A percentile compares a stretch with the other conserved stretches of the same genome.
Conservation (phyloP, 169 alveolate genomes). For the Plasmodium cynomolgi region DNA sequence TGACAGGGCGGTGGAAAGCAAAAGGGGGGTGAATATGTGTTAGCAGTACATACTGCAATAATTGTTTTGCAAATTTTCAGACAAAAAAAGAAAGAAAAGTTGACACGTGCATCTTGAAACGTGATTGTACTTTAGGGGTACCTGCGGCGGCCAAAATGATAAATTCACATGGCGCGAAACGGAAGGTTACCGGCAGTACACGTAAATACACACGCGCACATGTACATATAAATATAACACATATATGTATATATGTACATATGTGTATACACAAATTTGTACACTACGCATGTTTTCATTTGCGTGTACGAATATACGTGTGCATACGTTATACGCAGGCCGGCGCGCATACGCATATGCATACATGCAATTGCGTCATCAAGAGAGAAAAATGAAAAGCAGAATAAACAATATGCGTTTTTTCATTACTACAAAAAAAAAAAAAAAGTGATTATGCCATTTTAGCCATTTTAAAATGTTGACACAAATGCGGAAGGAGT, state of each 20-base stretch:
- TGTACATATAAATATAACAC: background rate
- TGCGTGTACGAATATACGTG: background rate
- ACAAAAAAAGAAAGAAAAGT: background rate
- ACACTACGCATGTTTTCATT: background rate
- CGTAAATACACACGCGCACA: background rate
- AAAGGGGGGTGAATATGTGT: background rate
- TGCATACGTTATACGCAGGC: background rate
- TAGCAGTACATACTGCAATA: background rate
- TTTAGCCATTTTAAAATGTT: slow-evolving; percentile 5
- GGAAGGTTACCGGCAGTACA: background rate
- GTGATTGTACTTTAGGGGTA: background rate
- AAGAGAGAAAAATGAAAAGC: background rate
- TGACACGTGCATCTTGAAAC: background rate
- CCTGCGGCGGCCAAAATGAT: background rate
- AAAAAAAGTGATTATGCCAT: background rate
- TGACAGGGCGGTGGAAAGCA: background rate
- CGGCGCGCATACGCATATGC: background rate
- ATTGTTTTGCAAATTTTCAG: background rate
- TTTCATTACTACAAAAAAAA: slow-evolving; percentile 3
- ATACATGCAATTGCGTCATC: background rate
- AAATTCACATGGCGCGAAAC: background rate
- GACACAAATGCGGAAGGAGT: background rate
- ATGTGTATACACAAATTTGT: background rate
- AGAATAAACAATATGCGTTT: background rate
- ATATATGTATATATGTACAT: background rate